Conservation (phyloP, 805 yeast genomes). For the Saccharomycopsis capsularis region DNA sequence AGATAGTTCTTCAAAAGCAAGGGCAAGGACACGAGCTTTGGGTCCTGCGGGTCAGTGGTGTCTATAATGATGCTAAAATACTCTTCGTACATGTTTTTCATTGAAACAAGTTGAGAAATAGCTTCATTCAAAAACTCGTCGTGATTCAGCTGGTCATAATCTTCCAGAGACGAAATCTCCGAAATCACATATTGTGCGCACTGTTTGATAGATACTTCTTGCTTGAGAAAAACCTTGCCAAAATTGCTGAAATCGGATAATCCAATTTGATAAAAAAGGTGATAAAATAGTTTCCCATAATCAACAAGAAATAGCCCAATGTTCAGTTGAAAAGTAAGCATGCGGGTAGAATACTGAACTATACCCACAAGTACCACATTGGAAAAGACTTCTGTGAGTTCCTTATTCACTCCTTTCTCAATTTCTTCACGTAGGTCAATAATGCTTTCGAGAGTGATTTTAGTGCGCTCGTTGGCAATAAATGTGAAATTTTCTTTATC, state of each 20-base stretch:
- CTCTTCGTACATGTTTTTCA: conserved; percentile 75
- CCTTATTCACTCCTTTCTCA: conserved; percentile 38
- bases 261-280: conserved; percentile 76
- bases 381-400: conserved; percentile 59
- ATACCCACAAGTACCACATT: conserved; percentile 74
- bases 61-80: conserved; percentile 57
- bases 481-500: conserved; percentile 5
- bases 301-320: conserved; percentile 73
- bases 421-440: conserved; percentile 46
- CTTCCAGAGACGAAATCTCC: neutral
- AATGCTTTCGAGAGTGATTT: conserved; percentile 53
- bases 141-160: neutral
- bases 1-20: conserved; percentile 54
- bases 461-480: conserved; percentile 28
- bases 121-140: conserved; percentile 1
- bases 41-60: conserved; percentile 29
- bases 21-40: conserved; percentile 50
- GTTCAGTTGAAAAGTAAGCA: conserved; percentile 81
- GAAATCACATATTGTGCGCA: conserved; percentile 33
- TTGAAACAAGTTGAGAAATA: conserved; percentile 31
- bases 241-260: conserved; percentile 74
- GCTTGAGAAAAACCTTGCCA: conserved; percentile 47
- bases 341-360: conserved; percentile 61
- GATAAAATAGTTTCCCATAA: conserved; percentile 60
- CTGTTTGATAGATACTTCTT: conserved; percentile 31